These are phyloP conservation scores for Orychophragmus violaceus DNA, from an alignment of 345 rosid genomes.

Conservation along the genomic window DNA sequence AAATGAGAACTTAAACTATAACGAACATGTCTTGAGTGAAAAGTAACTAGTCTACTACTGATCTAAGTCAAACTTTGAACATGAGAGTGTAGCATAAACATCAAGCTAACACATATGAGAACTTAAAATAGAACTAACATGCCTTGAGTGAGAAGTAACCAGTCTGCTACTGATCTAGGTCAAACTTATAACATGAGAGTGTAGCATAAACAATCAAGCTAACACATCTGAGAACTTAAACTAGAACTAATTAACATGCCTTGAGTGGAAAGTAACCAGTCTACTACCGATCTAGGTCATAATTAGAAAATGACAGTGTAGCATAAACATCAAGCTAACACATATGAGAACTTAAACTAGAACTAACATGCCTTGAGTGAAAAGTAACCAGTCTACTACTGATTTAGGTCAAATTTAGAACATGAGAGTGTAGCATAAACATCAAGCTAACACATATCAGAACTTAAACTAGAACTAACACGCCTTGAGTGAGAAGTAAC, in stretches of 20 bases:
- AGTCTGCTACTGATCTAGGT: too few species aligned
- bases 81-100: not conserved
- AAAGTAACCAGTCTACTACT: too few species aligned
- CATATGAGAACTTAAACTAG: not conserved
- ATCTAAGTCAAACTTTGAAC: too few species aligned
- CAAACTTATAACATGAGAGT: too few species aligned
- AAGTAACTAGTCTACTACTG: too few species aligned
- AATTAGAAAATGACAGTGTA: too few species aligned
- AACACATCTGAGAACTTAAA: not conserved
- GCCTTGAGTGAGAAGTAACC: not conserved
- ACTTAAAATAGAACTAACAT: not conserved
- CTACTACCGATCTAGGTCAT: too few species aligned
- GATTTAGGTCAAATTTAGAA: too few species aligned
- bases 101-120: not conserved
- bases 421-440: not conserved
- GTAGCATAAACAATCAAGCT: not conserved
- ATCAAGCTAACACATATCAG: not conserved
- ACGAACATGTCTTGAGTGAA: too few species aligned
- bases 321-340: not conserved
- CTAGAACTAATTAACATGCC: not conserved
- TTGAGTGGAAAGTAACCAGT: constrained; percentile 3
- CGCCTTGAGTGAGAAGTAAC: not conserved
- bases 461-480: not conserved
- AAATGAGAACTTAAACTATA: too few species aligned
- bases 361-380: not conserved